Percentiles rank a stretch among this genome's conserved stretches.
Conservation (phyloP, 2,329 filamentous ascomycete species). For the Ophiostoma himal-ulmi region DNA sequence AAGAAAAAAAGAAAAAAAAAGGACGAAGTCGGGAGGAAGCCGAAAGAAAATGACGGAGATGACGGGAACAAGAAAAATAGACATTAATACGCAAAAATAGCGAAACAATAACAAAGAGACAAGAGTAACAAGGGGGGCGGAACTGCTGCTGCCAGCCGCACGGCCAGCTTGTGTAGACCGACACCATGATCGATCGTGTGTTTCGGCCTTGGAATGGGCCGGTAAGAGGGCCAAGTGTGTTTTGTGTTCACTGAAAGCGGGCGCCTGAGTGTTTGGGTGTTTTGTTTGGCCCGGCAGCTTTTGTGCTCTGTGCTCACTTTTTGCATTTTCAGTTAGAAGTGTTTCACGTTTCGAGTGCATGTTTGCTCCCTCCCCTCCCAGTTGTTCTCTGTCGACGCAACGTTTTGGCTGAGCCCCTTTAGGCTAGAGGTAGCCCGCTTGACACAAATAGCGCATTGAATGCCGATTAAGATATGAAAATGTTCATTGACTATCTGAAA, state of each 20-base stretch:
- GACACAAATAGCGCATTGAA: constrained; percentile 25
- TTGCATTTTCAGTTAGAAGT: neutral
- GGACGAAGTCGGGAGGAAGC: neutral
- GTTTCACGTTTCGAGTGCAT: neutral
- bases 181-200: constrained; percentile 23
- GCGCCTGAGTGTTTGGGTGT: constrained; percentile 6
- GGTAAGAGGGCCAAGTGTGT: constrained; percentile 15
- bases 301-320: neutral
- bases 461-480: neutral
- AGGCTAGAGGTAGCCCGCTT: constrained; percentile 16
- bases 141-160: constrained; percentile 3
- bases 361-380: neutral
- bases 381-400: neutral
- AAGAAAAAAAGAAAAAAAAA: neutral
- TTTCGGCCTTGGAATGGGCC: constrained; percentile 24
- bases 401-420: constrained; percentile 14
- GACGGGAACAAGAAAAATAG: neutral
- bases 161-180: constrained; percentile 14
- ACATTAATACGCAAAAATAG: neutral
- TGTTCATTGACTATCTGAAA: neutral
- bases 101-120: neutral
- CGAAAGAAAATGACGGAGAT: neutral
- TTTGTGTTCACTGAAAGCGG: neutral
- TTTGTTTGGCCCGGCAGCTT: constrained; percentile 14
- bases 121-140: neutral